Percentiles rank a stretch among this genome's conserved stretches.
phyloP scores from a whole-genome alignment of 441 rosid genomes.

The Euphorbia schlechtendalii region DNA sequence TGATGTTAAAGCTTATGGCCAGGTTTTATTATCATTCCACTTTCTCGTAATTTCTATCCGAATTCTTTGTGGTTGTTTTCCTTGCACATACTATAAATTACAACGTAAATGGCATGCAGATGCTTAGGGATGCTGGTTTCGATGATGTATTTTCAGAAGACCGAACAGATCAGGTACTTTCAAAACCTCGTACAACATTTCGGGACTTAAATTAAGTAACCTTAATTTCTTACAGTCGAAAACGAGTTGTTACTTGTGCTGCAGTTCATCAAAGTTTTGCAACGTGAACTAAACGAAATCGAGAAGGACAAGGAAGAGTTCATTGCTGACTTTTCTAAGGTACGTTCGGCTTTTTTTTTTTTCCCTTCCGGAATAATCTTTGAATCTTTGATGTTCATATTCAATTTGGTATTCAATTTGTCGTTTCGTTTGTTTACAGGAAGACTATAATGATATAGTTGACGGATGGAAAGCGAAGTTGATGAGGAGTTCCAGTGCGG shows the following conservation, averaged over 20 bases:
- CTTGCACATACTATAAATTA: neutral
- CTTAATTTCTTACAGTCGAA: neutral
- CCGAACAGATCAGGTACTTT: constrained; percentile 75
- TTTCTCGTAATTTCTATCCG: neutral
- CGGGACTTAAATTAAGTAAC: neutral
- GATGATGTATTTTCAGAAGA: constrained; percentile 69
- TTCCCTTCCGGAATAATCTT: neutral
- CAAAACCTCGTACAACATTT: neutral
- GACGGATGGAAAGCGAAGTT: constrained; percentile 94
- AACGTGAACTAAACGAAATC: constrained; percentile 46
- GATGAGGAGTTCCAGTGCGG: constrained; percentile 52
- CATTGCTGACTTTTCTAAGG: constrained; percentile 66
- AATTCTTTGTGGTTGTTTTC: neutral
- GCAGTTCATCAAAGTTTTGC: constrained; percentile 72
- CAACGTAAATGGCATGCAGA: constrained; percentile 33
- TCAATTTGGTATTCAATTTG: neutral
- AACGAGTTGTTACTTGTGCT: constrained; percentile 13
- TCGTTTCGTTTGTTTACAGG: constrained; percentile 34
- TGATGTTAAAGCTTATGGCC: constrained; percentile 68
- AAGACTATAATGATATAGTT: constrained; percentile 78
- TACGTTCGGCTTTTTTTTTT: constrained; percentile 19
- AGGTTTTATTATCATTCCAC: constrained; percentile 35
- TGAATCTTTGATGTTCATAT: neutral
- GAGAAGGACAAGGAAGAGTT: constrained; percentile 70
- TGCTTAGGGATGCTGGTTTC: constrained; percentile 89